phyloP scores from a whole-genome alignment of 2,329 filamentous ascomycete species.

The Ascochyta viciae-villosae region DNA sequence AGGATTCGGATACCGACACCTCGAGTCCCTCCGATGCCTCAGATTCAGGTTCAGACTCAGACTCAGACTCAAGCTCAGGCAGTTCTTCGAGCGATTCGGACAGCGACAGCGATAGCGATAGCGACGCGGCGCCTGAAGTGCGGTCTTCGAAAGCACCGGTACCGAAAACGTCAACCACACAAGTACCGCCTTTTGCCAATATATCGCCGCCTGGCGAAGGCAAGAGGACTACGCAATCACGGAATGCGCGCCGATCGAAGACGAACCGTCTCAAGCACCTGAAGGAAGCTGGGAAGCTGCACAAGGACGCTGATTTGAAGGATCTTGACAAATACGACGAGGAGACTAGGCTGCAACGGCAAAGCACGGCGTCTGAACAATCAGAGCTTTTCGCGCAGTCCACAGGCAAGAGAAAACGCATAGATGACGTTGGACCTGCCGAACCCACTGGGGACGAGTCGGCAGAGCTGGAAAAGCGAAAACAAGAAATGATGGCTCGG shows the following conservation, averaged over 20 bases:
- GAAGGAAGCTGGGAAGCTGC: slow-evolving; percentile 62
- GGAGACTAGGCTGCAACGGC: slow-evolving; percentile 18
- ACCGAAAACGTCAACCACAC: slow-evolving; percentile 3
- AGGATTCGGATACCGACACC: slow-evolving; percentile 32
- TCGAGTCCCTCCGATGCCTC: slow-evolving; percentile 33
- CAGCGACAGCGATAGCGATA: slow-evolving; percentile 51
- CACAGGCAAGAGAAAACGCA: slow-evolving; percentile 33
- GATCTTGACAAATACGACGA: slow-evolving; percentile 60
- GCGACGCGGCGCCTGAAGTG: slow-evolving; percentile 33
- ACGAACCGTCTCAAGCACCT: slow-evolving; percentile 59
- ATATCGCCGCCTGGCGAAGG: slow-evolving; percentile 58
- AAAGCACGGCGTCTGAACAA: background rate
- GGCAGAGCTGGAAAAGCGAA: slow-evolving; percentile 31
- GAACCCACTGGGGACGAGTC: slow-evolving; percentile 13
- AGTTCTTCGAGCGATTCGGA: slow-evolving; percentile 35
- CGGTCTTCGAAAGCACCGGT: slow-evolving; percentile 28
- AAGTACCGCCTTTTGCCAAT: background rate
- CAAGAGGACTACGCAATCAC: slow-evolving; percentile 57
- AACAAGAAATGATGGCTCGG: slow-evolving; percentile 32
- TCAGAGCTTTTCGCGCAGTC: slow-evolving; percentile 16
- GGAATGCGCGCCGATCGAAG: slow-evolving; percentile 63
- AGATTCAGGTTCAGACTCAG: slow-evolving; percentile 26
- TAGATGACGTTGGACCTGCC: slow-evolving; percentile 28
- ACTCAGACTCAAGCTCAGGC: slow-evolving; percentile 40
- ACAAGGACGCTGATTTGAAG: slow-evolving; percentile 57